These are phyloP conservation scores for Aureobasidium sp. DNA, from an alignment of 2,329 filamentous ascomycete species.

Conservation along the genomic window DNA sequence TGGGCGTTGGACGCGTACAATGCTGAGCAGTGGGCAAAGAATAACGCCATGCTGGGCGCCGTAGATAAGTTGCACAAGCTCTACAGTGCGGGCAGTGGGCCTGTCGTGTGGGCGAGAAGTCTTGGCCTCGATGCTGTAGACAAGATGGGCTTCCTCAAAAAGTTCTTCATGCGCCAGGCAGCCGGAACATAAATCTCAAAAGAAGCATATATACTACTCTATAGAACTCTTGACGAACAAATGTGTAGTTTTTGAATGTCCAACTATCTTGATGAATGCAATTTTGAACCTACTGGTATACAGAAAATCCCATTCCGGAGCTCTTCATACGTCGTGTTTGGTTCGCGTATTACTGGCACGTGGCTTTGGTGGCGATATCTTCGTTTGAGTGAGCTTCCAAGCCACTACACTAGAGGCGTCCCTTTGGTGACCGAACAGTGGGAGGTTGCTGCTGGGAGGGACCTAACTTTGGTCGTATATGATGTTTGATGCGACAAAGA, in stretches of 20 bases:
- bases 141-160: conserved; percentile 67
- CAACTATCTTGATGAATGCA: not conserved
- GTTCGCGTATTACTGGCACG: too few species aligned
- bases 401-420: too few species aligned
- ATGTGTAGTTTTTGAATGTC: not conserved
- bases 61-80: conserved; percentile 90
- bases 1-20: conserved; percentile 78
- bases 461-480: too few species aligned
- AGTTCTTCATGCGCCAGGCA: conserved; percentile 71
- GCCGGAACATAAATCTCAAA: conserved; percentile 27
- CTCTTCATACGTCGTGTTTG: too few species aligned
- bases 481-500: too few species aligned
- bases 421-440: too few species aligned
- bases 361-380: too few species aligned
- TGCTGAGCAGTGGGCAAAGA: conserved; percentile 71
- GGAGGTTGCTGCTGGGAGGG: too few species aligned
- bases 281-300: too few species aligned
- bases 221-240: not conserved
- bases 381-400: too few species aligned
- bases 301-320: too few species aligned
- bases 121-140: conserved; percentile 72
- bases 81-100: conserved; percentile 73
- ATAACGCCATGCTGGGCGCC: conserved; percentile 68
- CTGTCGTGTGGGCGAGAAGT: conserved; percentile 72
- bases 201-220: not conserved